These are phyloP conservation scores for Nematocida sp. DNA, from an alignment of 371 early-diverging fungal genomes.

Conservation along the genomic window DNA sequence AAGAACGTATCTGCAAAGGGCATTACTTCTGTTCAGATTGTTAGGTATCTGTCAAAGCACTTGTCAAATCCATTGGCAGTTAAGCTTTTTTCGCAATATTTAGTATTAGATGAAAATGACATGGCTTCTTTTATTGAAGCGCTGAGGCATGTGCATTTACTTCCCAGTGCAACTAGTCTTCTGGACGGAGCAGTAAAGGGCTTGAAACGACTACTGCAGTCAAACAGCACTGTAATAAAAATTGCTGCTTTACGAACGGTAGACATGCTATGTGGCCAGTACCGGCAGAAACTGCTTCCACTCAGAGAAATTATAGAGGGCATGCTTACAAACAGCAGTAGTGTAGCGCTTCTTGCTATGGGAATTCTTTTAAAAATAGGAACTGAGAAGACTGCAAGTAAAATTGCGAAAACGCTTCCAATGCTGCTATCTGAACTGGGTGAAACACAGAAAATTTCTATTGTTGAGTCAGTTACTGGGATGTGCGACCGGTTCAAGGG, in stretches of 20 bases:
- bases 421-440: slow-evolving; percentile 60
- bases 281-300: slow-evolving; percentile 61
- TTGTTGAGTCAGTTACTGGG: slow-evolving; percentile 64
- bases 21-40: slow-evolving; percentile 22
- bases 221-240: slow-evolving; percentile 39
- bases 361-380: slow-evolving; percentile 67
- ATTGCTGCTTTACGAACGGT: slow-evolving; percentile 66
- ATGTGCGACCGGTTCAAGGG: slow-evolving; percentile 58
- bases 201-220: slow-evolving; percentile 58
- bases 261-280: slow-evolving; percentile 50
- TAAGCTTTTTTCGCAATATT: slow-evolving; percentile 24
- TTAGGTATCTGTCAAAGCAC: slow-evolving; percentile 29
- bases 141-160: slow-evolving; percentile 9
- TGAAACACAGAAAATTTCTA: slow-evolving; percentile 62
- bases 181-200: slow-evolving; percentile 58
- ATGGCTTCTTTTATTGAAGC: slow-evolving; percentile 49
- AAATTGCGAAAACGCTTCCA: slow-evolving; percentile 63
- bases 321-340: slow-evolving; percentile 54
- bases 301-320: slow-evolving; percentile 66
- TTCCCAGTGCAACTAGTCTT: slow-evolving; percentile 30
- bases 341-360: slow-evolving; percentile 65
- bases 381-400: slow-evolving; percentile 63
- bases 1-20: slow-evolving; percentile 6
- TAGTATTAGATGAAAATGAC: slow-evolving; percentile 36
- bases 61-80: slow-evolving; percentile 2